Conservation (phyloP, 2,329 filamentous ascomycete genomes). For the Chalara sp. region DNA sequence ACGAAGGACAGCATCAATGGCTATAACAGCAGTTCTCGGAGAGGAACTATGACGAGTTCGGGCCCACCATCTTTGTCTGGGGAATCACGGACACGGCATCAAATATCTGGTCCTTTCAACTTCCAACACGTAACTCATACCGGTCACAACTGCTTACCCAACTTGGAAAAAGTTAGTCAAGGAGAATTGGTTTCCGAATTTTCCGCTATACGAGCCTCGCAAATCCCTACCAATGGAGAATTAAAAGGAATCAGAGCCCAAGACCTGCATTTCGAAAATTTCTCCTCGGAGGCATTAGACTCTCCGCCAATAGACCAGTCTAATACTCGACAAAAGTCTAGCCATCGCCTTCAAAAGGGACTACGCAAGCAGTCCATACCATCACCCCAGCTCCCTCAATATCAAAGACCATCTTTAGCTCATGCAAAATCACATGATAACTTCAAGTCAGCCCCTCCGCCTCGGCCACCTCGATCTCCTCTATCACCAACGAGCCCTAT, state of each 20-base stretch:
- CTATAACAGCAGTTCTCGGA: conserved; percentile 4
- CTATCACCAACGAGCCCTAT: conserved; percentile 33
- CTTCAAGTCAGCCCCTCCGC: conserved; percentile 30
- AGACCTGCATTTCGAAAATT: conserved; percentile 40
- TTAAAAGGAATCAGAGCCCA: conserved; percentile 33
- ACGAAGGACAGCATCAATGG: conserved; percentile 18
- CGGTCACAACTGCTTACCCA: conserved; percentile 40
- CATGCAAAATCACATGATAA: conserved; percentile 37
- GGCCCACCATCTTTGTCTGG: background rate
- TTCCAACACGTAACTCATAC: conserved; percentile 60
- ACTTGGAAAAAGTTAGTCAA: conserved; percentile 33
- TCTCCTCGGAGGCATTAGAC: conserved; percentile 38
- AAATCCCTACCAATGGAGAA: conserved; percentile 29
- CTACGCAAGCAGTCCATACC: background rate
- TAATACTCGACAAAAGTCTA: background rate
- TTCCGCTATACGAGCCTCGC: conserved; percentile 33
- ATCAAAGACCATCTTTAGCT: background rate
- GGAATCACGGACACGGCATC: conserved; percentile 10
- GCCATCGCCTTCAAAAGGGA: background rate
- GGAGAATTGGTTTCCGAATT: conserved; percentile 38
- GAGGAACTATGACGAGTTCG: background rate
- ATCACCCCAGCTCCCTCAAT: conserved; percentile 6
- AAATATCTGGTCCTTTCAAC: conserved; percentile 58
- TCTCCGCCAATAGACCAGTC: background rate
- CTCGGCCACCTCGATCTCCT: conserved; percentile 43